phyloP scores from a whole-genome alignment of 2,329 filamentous ascomycete species.

The Fusarium musae region DNA sequence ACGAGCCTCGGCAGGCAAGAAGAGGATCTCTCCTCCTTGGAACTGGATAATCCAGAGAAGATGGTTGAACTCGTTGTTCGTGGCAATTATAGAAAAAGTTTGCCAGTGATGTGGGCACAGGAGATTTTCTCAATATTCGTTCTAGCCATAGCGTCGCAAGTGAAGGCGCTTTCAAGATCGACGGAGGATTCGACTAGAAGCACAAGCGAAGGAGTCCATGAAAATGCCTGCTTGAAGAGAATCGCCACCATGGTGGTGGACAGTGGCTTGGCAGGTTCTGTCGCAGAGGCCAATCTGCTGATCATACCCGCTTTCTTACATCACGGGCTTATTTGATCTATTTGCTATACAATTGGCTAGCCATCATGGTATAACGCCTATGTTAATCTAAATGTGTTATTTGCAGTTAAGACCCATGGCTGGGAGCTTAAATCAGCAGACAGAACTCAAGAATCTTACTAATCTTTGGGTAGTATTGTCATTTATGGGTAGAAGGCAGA shows the following conservation, averaged over 20 bases:
- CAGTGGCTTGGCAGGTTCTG: background rate
- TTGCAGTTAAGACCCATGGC: too few species aligned
- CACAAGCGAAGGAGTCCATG: background rate
- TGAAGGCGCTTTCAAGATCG: background rate
- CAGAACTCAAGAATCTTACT: background rate
- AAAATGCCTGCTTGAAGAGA: background rate
- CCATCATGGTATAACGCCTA: too few species aligned
- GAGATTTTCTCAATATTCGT: background rate
- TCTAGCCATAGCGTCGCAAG: background rate
- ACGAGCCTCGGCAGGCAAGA: too few species aligned
- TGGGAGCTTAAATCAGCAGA: too few species aligned
- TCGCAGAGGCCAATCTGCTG: background rate
- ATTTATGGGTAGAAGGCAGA: slow-evolving; percentile 8
- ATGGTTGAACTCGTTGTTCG: too few species aligned
- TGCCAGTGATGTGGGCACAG: too few species aligned
- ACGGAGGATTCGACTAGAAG: too few species aligned
- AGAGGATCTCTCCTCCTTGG: too few species aligned
- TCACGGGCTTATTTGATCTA: background rate
- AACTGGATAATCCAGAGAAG: too few species aligned
- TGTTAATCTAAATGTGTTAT: too few species aligned
- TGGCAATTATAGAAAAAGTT: too few species aligned
- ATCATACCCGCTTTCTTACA: background rate
- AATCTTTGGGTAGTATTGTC: background rate
- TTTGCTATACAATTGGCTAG: background rate
- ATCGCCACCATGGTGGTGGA: background rate